These are phyloP conservation scores for Sporothrix curviconia DNA, from an alignment of 2,329 filamentous ascomycete genomes.

Conservation along the genomic window DNA sequence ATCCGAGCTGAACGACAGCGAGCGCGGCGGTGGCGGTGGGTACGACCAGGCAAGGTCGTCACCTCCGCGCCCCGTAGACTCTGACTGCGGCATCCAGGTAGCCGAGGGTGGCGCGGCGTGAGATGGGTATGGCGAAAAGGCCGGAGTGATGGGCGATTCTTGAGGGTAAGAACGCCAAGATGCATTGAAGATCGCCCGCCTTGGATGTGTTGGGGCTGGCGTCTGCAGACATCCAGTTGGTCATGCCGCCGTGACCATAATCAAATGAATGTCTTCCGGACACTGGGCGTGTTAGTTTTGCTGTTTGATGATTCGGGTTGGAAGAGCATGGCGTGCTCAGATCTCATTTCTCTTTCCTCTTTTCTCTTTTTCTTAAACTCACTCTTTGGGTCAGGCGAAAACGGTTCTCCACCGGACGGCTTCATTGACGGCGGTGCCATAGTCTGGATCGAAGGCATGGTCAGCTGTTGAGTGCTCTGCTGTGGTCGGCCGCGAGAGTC, in stretches of 20 bases:
- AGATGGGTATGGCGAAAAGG: constrained; percentile 44
- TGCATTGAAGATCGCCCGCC: constrained; percentile 35
- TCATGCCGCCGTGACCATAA: constrained; percentile 33
- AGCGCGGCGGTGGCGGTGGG: constrained; percentile 38
- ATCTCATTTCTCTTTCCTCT: background rate
- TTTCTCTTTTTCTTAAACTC: constrained; percentile 23
- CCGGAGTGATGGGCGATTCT: constrained; percentile 44
- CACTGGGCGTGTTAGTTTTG: constrained; percentile 13
- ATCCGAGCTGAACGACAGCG: constrained; percentile 44
- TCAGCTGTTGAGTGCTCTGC: constrained; percentile 34
- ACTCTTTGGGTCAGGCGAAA: constrained; percentile 38
- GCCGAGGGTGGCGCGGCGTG: constrained; percentile 33
- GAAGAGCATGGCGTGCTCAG: no score
- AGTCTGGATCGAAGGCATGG: constrained; percentile 38
- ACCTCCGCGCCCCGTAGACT: constrained; percentile 29
- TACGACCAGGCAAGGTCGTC: constrained; percentile 41
- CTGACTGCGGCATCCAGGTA: constrained; percentile 37
- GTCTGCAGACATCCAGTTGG: constrained; percentile 42
- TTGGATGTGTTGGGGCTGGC: constrained; percentile 36
- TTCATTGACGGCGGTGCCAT: constrained; percentile 40
- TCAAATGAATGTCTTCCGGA: constrained; percentile 23
- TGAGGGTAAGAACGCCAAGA: constrained; percentile 46
- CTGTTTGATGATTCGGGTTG: no score
- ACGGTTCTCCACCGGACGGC: constrained; percentile 31
- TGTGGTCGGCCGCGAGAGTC: constrained; percentile 36